A percentile compares a stretch with the other conserved stretches of the same genome.
Evolutionary conservation across 1,284 basidiomycete genomes (phyloP).

Genomic region (Cryptococcus sp.): DNA sequence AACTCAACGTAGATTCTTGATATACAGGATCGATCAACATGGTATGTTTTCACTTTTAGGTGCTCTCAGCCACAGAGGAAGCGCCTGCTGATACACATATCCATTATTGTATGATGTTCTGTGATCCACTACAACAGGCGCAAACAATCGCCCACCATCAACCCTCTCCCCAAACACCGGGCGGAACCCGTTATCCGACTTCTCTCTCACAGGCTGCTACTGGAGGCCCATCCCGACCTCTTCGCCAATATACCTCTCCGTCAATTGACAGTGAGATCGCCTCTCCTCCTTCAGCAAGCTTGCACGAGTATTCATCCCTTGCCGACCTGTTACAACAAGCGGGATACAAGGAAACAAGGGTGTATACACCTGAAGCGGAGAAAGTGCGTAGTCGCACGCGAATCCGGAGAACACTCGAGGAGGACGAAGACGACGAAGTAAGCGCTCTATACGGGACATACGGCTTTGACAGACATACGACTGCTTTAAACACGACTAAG

Average conservation of each 20-base stretch:
- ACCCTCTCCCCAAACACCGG: constrained; percentile 5
- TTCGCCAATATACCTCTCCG: constrained; percentile 13
- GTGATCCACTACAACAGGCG: background rate
- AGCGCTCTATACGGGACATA: constrained; percentile 38
- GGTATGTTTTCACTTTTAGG: background rate
- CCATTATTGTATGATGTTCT: background rate
- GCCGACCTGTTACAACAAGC: constrained; percentile 80
- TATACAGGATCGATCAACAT: background rate
- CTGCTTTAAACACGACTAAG: background rate
- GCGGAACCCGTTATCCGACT: constrained; percentile 21
- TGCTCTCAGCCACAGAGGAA: background rate
- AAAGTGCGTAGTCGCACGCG: constrained; percentile 47
- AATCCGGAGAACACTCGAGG: constrained; percentile 36
- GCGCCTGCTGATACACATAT: background rate
- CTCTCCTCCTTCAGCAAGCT: constrained; percentile 11
- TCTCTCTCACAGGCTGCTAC: constrained; percentile 21
- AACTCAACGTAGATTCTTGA: background rate
- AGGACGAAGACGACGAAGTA: constrained; percentile 37
- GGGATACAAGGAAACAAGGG: constrained; percentile 83
- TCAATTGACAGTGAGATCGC: constrained; percentile 23
- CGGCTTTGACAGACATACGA: constrained; percentile 21
- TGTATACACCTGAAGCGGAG: constrained; percentile 79
- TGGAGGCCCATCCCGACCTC: constrained; percentile 26
- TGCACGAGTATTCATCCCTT: constrained; percentile 65
- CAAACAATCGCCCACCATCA: background rate